These are phyloP conservation scores for Platanthera guangdongensis DNA, from an alignment of 106 monocot genomes.

Conservation along the genomic window DNA sequence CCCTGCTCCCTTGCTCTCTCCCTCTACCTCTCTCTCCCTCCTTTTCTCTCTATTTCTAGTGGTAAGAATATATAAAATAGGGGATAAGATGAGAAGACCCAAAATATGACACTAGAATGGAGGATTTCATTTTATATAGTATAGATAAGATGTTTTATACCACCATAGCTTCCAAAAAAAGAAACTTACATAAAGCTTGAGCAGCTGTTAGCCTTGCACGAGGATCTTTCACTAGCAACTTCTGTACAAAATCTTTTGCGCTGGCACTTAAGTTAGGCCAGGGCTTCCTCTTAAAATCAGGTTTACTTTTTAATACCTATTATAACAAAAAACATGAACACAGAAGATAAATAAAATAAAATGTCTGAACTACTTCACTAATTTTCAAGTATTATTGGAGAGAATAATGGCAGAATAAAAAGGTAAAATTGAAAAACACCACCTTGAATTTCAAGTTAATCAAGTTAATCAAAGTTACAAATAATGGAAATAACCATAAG, in stretches of 20 bases:
- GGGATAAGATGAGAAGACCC: neutral
- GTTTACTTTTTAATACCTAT: slow-evolving; percentile 84
- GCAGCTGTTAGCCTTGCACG: slow-evolving; percentile 78
- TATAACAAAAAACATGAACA: slow-evolving; percentile 1
- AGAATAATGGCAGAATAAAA: neutral
- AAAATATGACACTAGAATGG: no score
- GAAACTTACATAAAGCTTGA: slow-evolving; percentile 89
- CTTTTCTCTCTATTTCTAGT: no score
- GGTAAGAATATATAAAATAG: no score
- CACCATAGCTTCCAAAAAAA: neutral
- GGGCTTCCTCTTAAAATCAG: slow-evolving; percentile 87
- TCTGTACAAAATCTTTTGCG: slow-evolving; percentile 87
- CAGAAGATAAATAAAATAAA: slow-evolving; percentile 2
- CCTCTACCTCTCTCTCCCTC: no score
- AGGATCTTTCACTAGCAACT: slow-evolving; percentile 81
- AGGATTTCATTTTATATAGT: no score
- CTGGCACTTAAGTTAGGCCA: slow-evolving; percentile 73
- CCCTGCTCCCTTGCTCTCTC: no score
- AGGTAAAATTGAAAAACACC: neutral
- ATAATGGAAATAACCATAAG: neutral
- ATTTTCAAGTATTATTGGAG: neutral
- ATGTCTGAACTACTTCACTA: neutral
- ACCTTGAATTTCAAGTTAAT: neutral
- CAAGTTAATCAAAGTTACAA: neutral
- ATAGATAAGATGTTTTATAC: neutral